Base-by-base conservation (phyloP, 768 basidiomycete species). In the Termitomyces sp. region DNA sequence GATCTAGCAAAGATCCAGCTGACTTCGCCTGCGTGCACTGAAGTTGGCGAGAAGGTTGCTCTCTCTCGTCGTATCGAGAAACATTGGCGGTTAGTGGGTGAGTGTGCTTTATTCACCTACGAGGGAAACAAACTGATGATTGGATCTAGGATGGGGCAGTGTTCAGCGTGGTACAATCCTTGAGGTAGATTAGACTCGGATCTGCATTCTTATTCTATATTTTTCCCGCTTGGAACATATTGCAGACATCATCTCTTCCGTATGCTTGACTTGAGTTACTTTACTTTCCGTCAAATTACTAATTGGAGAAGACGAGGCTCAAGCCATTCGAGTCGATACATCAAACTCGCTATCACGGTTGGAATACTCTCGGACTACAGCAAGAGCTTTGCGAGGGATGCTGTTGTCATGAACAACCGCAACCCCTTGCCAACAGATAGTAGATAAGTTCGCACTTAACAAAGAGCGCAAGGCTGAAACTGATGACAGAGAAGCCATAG, bases 31-130 rank as follows among this genome's bases (percentile, higher is more conserved):
- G 94, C 94, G 9, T 98, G 97, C 71, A 96, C 95, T 29, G 95
- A 98, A 71, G 83, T 97, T 35, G 94, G 93, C 12, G 97, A 99
- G 76, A 98, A 98, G 81, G 96, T 99, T 35, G 97, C 96, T 3
- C 73, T 98, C 42, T 93, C 90, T 31, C 80, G 96, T 58, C 82
- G 96, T 63, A 97, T 98, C 63, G 96, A 98, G 75, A 97, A 97
- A 77, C 95, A 96, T 76, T 97, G 95, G 95, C 89, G 95, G 56
- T 83, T 97, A 65, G 95, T 98, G 54, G 95, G 92, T 87, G 66
- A 76, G 90, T 83, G 40, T 19, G 1, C 38, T 46, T 52, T 21
- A 17, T 21, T 29, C 56, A 35, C 31, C 7, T n/a, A 40, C 25
- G 42, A 0, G 38, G 12, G 10, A 5, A 47, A 34, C 21, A 58